phyloP scores from a whole-genome alignment of 352 stramenopile species.

The Thalassiosira ordinaria region DNA sequence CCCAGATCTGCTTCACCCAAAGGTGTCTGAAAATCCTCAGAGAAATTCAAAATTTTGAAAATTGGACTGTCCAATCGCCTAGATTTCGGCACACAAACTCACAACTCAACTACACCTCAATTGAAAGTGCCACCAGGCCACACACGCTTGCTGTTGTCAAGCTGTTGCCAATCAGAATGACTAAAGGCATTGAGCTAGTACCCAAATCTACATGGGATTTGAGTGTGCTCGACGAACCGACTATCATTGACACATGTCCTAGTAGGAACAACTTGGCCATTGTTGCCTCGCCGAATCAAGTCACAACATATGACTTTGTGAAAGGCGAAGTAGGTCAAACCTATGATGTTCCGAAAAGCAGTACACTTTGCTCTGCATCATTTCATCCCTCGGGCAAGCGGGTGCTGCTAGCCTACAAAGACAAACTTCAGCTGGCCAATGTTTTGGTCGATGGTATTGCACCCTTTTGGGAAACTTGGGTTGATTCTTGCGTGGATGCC shows the following conservation, averaged over 20 bases:
- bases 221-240: not conserved
- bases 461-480: slow-evolving; percentile 4
- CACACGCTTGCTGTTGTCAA: too few relatives aligned
- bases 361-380: slow-evolving; percentile 12
- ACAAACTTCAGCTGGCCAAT: slow-evolving; percentile 20
- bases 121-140: too few relatives aligned
- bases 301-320: slow-evolving; percentile 3
- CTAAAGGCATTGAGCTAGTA: slow-evolving; percentile 15
- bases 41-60: too few relatives aligned
- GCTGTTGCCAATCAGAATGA: too few relatives aligned
- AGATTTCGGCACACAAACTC: too few relatives aligned
- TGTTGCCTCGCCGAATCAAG: slow-evolving; percentile 14
- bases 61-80: too few relatives aligned
- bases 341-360: not conserved
- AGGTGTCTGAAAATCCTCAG: too few relatives aligned
- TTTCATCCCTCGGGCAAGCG: slow-evolving; percentile 26
- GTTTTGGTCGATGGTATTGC: slow-evolving; percentile 17
- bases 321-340: slow-evolving; percentile 1
- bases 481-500: slow-evolving; percentile 3
- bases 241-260: slow-evolving; percentile 2
- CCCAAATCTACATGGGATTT: slow-evolving; percentile 13
- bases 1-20: too few relatives aligned
- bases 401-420: slow-evolving; percentile 2
- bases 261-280: slow-evolving; percentile 2
- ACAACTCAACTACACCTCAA: too few relatives aligned